phyloP scores from a whole-genome alignment of 2,329 filamentous ascomycete species.

The Zasmidium angulare region DNA sequence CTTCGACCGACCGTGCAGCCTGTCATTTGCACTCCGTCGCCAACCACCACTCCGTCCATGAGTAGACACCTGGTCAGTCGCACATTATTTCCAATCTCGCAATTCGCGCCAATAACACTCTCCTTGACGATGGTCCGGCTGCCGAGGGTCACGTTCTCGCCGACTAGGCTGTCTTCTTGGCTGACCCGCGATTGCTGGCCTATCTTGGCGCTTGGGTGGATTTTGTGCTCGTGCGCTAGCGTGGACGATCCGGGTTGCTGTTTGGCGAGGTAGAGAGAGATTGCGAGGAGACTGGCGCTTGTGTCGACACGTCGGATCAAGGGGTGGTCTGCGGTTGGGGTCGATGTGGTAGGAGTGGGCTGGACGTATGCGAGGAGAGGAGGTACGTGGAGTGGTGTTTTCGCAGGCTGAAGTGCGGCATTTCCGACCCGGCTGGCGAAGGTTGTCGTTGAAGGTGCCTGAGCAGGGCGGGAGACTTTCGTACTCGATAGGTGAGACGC shows the following conservation, averaged over 20 bases:
- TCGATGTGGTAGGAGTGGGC: conserved; percentile 39
- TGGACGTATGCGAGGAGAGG: conserved; percentile 82
- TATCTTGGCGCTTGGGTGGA: conserved; percentile 80
- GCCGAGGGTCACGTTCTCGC: conserved; percentile 83
- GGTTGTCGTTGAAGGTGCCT: conserved; percentile 41
- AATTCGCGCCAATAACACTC: conserved; percentile 81
- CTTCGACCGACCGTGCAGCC: conserved; percentile 83
- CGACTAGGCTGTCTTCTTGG: conserved; percentile 77
- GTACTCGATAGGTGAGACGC: conserved; percentile 45
- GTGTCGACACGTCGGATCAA: conserved; percentile 88
- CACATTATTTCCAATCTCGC: conserved; percentile 81
- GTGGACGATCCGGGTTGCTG: conserved; percentile 59
- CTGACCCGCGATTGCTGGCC: conserved; percentile 80
- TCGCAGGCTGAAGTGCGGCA: conserved; percentile 6
- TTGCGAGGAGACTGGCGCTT: conserved; percentile 73
- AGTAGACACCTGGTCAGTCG: conserved; percentile 83
- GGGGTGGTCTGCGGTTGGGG: conserved; percentile 53
- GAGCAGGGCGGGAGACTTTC: conserved; percentile 49
- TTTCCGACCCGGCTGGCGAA: conserved; percentile 37
- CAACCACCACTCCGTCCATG: conserved; percentile 88
- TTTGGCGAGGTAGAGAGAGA: conserved; percentile 85
- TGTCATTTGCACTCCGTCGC: conserved; percentile 79
- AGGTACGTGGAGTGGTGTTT: conserved; percentile 55
- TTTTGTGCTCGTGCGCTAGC: conserved; percentile 78
- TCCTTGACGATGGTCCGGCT: conserved; percentile 93